These are phyloP conservation scores for Tillandsia fasciculata DNA, from an alignment of 176 grass and related monocot species.

Conservation along the genomic window DNA sequence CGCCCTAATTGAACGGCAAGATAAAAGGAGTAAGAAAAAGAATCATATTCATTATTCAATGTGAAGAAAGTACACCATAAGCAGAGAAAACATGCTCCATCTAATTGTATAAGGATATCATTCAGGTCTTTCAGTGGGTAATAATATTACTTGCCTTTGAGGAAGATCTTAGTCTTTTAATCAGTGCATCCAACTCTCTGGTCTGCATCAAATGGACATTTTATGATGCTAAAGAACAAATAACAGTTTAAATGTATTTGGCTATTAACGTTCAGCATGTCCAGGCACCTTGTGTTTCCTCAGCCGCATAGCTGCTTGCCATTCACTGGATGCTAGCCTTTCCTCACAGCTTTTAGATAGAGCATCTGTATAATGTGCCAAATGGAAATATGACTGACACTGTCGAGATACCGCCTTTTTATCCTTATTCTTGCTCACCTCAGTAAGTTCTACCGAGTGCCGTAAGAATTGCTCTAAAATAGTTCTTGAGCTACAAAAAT, in stretches of 20 bases:
- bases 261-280: not conserved
- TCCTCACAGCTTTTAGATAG: conserved; percentile 89
- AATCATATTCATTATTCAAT: too few species aligned
- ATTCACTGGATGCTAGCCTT: conserved; percentile 83
- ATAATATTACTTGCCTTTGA: conserved; percentile 53
- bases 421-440: conserved; percentile 36
- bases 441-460: conserved; percentile 64
- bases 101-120: too few species aligned
- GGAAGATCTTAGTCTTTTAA: conserved; percentile 74
- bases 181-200: conserved; percentile 77
- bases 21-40: not conserved
- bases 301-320: conserved; percentile 86
- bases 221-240: conserved; percentile 7
- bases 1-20: conserved; percentile 39
- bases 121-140: conserved; percentile 1
- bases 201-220: conserved; percentile 40
- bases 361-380: conserved; percentile 83
- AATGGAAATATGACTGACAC: conserved; percentile 70
- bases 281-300: conserved; percentile 64
- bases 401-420: conserved; percentile 52
- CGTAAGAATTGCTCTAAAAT: conserved; percentile 87
- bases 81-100: too few species aligned
- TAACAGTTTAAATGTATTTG: conserved; percentile 3
- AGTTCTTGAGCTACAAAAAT: conserved; percentile 57
- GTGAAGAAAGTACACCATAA: too few species aligned